Evolutionary conservation across 352 stramenopile species (phyloP), one percentile per base, ranked within the genome.

Genomic region (Phytophthora lateralis): DNA sequence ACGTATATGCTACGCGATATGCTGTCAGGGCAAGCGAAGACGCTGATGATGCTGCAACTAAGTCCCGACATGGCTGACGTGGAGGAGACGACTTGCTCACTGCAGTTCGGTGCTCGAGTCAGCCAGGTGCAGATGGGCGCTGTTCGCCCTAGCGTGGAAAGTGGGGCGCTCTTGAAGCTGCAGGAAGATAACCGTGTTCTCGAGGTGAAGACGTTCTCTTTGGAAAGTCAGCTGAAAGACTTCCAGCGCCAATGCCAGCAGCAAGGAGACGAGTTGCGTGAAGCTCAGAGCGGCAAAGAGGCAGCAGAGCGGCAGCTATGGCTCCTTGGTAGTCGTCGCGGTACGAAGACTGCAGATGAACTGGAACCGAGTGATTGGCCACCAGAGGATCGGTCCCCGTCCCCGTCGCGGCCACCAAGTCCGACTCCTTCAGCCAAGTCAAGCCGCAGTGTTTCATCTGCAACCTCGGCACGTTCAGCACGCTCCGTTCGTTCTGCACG

Each of bases 1-100:
- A 98, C 94, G 32, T 97, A 90, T 56, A 89, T 98, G 73, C 82
- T 98, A 9, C 89, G 90, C 17, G 92, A 98, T 41, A 97, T 95
- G 70, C 73, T 98, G 8, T 91, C 84, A 9, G 85, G 86, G 7
- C 85, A 97, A 56, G 82, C 84, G 8, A 98, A 98, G 82, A 96
- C 91, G 6, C 71, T 98, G 9, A 80, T 98, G 68, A 95, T 98
- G 82, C 75, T 98, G 12, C 88, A 96, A 49, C 63, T 97, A 0
- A 97, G 89, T 41, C 93, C 93, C 0, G 88, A 95, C 35, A 60
- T 66, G 17, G 61, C 71, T 2, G 88, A 97, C 44, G 71, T 86
- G 14, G 83, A 93, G n/a, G 93, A 98, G 55, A 95, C 86, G 17
- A 82, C 93, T 34, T 97, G 89, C 45, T 96, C 89, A 24, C 78